Percentiles rank a stretch among this genome's conserved stretches.
Conservation (phyloP, 1,284 basidiomycete genomes). For the Cutaneotrichosporon daszewskae region DNA sequence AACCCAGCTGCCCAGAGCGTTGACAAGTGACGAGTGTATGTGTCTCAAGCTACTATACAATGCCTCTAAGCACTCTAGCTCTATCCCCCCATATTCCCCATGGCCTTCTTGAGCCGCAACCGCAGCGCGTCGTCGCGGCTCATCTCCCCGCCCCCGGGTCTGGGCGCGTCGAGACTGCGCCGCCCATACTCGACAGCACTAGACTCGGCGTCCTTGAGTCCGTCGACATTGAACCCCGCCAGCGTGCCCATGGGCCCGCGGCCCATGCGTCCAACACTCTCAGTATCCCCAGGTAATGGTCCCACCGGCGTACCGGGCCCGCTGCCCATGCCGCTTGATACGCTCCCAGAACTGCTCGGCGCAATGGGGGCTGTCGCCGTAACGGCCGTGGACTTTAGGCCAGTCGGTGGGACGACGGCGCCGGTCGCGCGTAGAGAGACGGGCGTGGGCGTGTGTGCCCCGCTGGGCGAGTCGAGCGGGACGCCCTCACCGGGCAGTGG, state of each 20-base stretch:
- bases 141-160: too few relatives aligned
- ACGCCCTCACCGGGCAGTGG: too few relatives aligned
- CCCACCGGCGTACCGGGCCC: neutral
- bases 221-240: neutral
- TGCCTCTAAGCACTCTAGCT: too few relatives aligned
- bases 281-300: too few relatives aligned
- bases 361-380: too few relatives aligned
- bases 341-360: neutral
- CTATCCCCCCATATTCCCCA: slow-evolving; percentile 43
- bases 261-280: too few relatives aligned
- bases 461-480: slow-evolving; percentile 18
- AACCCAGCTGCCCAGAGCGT: too few relatives aligned
- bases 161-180: too few relatives aligned
- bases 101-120: slow-evolving; percentile 45
- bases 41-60: too few relatives aligned
- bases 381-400: neutral
- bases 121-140: slow-evolving; percentile 40
- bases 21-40: too few relatives aligned
- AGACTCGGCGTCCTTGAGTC: too few relatives aligned
- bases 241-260: neutral
- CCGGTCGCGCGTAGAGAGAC: neutral
- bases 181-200: too few relatives aligned
- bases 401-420: neutral
- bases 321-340: neutral
- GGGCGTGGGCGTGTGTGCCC: slow-evolving; percentile 5